Conservation (phyloP, 2,329 filamentous ascomycete genomes). For the Metarhizium rileyi region DNA sequence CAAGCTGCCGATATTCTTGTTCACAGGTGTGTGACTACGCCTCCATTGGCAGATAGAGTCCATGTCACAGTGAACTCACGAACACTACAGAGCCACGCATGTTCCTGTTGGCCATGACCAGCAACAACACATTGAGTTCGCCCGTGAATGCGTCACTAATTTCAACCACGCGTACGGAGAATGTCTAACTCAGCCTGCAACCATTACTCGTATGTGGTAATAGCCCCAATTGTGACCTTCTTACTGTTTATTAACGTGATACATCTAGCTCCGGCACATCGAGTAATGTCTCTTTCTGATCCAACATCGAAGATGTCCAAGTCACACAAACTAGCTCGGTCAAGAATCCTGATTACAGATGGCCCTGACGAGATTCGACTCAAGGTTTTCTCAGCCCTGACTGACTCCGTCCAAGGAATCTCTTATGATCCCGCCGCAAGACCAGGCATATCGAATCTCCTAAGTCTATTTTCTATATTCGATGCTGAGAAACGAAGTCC, state of each 20-base stretch:
- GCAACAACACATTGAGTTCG: constrained; percentile 86
- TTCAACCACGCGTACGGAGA: constrained; percentile 71
- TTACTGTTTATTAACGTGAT: neutral
- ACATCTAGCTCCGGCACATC: constrained; percentile 59
- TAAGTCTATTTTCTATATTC: constrained; percentile 70
- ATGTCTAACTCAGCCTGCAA: constrained; percentile 56
- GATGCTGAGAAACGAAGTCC: constrained; percentile 33
- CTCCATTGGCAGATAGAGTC: neutral
- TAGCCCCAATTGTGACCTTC: neutral
- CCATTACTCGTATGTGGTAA: constrained; percentile 55
- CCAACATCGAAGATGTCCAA: constrained; percentile 91
- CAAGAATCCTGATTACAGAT: constrained; percentile 78
- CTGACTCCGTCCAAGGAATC: constrained; percentile 59
- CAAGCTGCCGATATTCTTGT: constrained; percentile 92
- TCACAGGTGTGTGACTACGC: constrained; percentile 46
- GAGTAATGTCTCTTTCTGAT: constrained; percentile 80
- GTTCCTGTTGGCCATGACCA: constrained; percentile 98
- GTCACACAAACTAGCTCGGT: constrained; percentile 60
- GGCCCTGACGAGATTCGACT: constrained; percentile 47
- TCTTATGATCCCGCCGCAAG: constrained; percentile 60
- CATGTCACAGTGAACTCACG: constrained; percentile 1
- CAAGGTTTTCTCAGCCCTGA: constrained; percentile 67
- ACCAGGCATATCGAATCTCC: constrained; percentile 79
- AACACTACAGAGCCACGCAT: constrained; percentile 60
- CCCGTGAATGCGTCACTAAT: constrained; percentile 72